These are phyloP conservation scores for Sodiomyces alkalinus DNA, from an alignment of 2,329 filamentous ascomycete genomes.

Conservation along the genomic window DNA sequence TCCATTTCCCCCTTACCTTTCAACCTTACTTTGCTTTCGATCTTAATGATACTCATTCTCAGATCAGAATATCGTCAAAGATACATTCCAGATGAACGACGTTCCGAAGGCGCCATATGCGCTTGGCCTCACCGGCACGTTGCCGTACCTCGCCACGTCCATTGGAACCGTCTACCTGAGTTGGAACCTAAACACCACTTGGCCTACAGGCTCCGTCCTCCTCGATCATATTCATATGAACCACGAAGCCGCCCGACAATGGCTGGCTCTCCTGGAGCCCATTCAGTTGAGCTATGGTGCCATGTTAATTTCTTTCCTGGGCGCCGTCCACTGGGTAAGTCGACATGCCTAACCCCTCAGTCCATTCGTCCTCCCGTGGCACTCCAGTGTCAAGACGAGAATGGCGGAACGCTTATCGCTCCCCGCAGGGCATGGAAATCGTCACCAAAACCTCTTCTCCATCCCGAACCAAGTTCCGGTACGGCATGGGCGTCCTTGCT, in stretches of 20 bases:
- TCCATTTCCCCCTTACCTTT: background rate
- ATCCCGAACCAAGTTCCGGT: slow-evolving; percentile 60
- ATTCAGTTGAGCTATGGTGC: slow-evolving; percentile 86
- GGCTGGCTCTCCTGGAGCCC: slow-evolving; percentile 66
- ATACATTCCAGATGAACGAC: slow-evolving; percentile 48
- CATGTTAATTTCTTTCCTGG: slow-evolving; percentile 84
- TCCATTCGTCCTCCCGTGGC: too few species aligned
- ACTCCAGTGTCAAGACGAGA: background rate
- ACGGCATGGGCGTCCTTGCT: slow-evolving; percentile 67
- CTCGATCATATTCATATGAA: slow-evolving; percentile 52
- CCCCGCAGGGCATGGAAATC: slow-evolving; percentile 55
- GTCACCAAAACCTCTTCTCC: slow-evolving; percentile 47
- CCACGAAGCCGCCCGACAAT: slow-evolving; percentile 54
- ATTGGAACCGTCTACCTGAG: slow-evolving; percentile 68
- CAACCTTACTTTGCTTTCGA: background rate
- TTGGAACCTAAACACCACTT: slow-evolving; percentile 62
- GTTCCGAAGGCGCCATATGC: slow-evolving; percentile 54
- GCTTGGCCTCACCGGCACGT: slow-evolving; percentile 60
- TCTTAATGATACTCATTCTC: slow-evolving; percentile 3
- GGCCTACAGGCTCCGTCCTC: slow-evolving; percentile 43
- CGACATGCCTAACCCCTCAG: too few species aligned
- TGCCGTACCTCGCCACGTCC: slow-evolving; percentile 79
- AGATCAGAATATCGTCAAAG: slow-evolving; percentile 46
- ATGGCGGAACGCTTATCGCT: slow-evolving; percentile 2
- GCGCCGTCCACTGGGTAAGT: slow-evolving; percentile 71